Evolutionary conservation across 73 alveolate species (phyloP).

Genomic region (Breviolum minutum): DNA sequence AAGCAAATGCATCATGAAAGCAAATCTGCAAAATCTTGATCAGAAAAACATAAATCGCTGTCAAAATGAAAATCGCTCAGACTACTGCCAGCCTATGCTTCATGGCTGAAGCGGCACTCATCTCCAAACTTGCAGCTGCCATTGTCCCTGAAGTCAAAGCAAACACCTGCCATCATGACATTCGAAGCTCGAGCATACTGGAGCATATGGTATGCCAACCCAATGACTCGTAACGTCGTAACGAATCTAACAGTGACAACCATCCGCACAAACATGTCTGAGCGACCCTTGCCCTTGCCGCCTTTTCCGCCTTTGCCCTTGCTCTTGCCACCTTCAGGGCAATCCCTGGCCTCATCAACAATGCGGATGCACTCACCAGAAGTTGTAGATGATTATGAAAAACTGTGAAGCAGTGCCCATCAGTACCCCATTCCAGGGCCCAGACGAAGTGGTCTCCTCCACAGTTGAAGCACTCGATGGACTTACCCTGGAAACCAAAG

Average conservation of each 20-base stretch:
- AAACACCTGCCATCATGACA: neutral
- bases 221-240: too few species aligned
- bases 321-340: conserved; percentile 69
- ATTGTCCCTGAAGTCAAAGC: conserved; percentile 84
- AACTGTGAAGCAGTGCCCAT: too few species aligned
- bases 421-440: neutral
- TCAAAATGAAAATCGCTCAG: neutral
- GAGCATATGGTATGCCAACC: too few species aligned
- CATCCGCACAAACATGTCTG: neutral
- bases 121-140: conserved; percentile 90
- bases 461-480: conserved; percentile 56
- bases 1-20: neutral
- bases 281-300: conserved; percentile 22
- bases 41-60: neutral
- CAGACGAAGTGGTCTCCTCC: conserved; percentile 74
- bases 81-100: conserved; percentile 10
- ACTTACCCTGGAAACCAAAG: neutral
- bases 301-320: conserved; percentile 19
- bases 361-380: neutral
- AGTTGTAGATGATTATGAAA: too few species aligned
- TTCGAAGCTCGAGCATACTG: too few species aligned
- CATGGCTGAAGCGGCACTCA: conserved; percentile 87
- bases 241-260: too few species aligned
- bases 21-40: neutral
- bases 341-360: conserved; percentile 18